These are phyloP conservation scores for Apiospora hydei DNA, from an alignment of 2,329 filamentous ascomycete genomes.

Conservation along the genomic window DNA sequence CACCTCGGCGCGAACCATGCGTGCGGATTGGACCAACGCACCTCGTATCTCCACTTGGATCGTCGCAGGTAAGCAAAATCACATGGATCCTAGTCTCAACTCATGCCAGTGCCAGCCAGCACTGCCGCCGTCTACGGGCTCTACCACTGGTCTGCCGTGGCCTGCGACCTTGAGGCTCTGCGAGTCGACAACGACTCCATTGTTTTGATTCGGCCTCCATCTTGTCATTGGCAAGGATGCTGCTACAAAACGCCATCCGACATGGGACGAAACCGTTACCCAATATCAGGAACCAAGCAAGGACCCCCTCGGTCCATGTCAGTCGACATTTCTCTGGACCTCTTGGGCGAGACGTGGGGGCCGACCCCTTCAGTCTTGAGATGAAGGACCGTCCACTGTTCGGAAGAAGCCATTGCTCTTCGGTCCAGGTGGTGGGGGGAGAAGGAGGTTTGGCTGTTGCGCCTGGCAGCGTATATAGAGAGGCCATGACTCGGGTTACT, in stretches of 20 bases:
- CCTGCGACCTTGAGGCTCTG: conserved; percentile 14
- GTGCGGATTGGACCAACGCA: not conserved
- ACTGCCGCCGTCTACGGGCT: not conserved
- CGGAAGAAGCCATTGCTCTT: not conserved
- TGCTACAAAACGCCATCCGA: not conserved
- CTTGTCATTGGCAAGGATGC: conserved; percentile 13
- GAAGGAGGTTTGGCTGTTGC: not conserved
- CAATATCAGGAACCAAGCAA: conserved; percentile 18
- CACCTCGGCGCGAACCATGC: not conserved
- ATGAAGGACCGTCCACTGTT: not conserved
- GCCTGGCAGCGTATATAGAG: conserved; percentile 11
- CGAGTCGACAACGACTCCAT: not conserved
- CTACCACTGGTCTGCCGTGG: not conserved
- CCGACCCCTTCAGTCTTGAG: not conserved
- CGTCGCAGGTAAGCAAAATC: not conserved
- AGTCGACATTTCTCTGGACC: not conserved
- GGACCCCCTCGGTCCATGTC: conserved; percentile 2
- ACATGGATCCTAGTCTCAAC: not conserved
- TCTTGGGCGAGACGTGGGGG: not conserved
- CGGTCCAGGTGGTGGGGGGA: not conserved
- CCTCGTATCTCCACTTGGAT: not conserved
- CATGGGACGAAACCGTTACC: conserved; percentile 18
- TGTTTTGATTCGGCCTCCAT: not conserved
- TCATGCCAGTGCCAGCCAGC: not conserved
- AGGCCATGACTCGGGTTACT: not conserved